phyloP scores from a whole-genome alignment of 371 early-diverging fungal genomes.

The Nematocida displodere region DNA sequence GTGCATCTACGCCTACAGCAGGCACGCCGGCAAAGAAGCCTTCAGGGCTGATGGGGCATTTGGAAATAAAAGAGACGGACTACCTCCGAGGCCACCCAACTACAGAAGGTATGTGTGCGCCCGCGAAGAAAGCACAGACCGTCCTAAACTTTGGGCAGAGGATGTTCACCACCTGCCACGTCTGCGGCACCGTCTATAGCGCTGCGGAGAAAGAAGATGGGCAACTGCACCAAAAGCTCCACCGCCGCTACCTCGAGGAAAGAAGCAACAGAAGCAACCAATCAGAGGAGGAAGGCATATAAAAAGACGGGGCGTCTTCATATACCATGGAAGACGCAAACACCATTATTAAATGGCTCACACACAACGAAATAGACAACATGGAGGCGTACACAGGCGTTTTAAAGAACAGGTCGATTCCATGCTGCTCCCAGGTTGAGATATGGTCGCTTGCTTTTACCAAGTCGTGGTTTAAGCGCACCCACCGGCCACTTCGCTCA shows the following conservation, averaged over 20 bases:
- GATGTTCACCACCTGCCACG: slow-evolving; percentile 11
- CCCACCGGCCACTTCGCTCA: background rate
- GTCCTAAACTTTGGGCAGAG: slow-evolving; percentile 44
- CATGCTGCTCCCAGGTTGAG: background rate
- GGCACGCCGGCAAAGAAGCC: background rate
- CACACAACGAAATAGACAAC: slow-evolving; percentile 33
- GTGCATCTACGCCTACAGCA: background rate
- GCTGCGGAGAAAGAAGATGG: background rate
- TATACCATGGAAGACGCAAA: slow-evolving; percentile 14
- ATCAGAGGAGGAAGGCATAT: background rate
- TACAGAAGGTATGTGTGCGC: background rate
- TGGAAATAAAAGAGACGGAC: background rate
- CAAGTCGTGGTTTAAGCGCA: slow-evolving; percentile 30
- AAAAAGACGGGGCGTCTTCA: background rate
- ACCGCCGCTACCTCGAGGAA: background rate
- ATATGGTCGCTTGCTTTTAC: slow-evolving; percentile 38
- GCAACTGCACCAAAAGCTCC: slow-evolving; percentile 13
- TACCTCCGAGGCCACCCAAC: too few species aligned
- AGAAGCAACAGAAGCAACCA: slow-evolving; percentile 2
- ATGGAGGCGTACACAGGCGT: slow-evolving; percentile 29
- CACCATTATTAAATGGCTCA: slow-evolving; percentile 38
- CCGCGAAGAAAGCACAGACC: slow-evolving; percentile 11
- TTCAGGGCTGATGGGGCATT: background rate
- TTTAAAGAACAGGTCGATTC: background rate
- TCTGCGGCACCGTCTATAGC: slow-evolving; percentile 9